phyloP scores from a whole-genome alignment of 2,329 filamentous ascomycete genomes.

The Aspergillus sp. region DNA sequence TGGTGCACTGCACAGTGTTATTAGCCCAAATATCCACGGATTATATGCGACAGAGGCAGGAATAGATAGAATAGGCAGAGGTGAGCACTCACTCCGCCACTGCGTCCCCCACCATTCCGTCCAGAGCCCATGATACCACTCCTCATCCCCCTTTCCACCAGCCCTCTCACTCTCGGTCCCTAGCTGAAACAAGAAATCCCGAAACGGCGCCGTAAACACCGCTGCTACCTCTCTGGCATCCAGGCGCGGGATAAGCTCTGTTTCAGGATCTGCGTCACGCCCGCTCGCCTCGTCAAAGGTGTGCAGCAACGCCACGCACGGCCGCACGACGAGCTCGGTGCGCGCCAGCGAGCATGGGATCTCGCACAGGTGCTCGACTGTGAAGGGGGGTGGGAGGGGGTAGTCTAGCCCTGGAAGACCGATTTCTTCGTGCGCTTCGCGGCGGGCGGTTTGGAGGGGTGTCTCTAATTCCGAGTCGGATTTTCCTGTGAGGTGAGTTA shows the following conservation, averaged over 20 bases:
- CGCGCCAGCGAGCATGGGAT: conserved; percentile 74
- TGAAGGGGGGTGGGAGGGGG: conserved; percentile 73
- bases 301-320: conserved; percentile 76
- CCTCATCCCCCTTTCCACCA: conserved; percentile 29
- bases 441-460: conserved; percentile 75
- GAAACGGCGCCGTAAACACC: conserved; percentile 86
- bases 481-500: conserved; percentile 35
- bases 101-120: conserved; percentile 71
- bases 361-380: conserved; percentile 82
- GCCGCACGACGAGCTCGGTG: conserved; percentile 71
- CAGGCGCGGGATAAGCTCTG: conserved; percentile 73
- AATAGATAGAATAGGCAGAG: neutral
- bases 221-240: conserved; percentile 91
- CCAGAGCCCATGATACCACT: conserved; percentile 88
- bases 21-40: neutral
- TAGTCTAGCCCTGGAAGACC: conserved; percentile 73
- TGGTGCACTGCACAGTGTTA: conserved; percentile 65
- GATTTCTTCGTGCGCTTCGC: conserved; percentile 92
- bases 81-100: conserved; percentile 61
- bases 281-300: conserved; percentile 52
- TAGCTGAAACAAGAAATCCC: conserved; percentile 69
- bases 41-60: no score
- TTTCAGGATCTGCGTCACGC: conserved; percentile 58
- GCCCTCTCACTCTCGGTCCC: conserved; percentile 41
- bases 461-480: conserved; percentile 57